These are phyloP conservation scores for Umbelopsis sp. DNA, from an alignment of 371 early-diverging fungal species.

Conservation along the genomic window DNA sequence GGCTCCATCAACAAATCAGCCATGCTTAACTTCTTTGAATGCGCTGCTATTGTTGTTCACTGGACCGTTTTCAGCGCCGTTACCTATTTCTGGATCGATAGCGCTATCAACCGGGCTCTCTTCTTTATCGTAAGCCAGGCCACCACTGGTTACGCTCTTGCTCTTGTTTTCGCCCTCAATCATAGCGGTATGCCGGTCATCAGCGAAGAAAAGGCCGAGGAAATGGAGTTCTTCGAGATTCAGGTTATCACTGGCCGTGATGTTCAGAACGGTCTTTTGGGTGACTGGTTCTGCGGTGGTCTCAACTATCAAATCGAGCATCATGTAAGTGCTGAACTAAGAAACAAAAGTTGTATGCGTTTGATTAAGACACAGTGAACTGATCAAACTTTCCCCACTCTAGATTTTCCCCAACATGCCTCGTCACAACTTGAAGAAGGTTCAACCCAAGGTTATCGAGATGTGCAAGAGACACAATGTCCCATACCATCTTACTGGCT, in stretches of 20 bases:
- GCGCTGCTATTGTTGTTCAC: conserved; percentile 63
- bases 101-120: conserved; percentile 56
- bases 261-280: conserved; percentile 61
- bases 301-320: conserved; percentile 87
- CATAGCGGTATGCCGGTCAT: conserved; percentile 91
- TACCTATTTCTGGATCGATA: conserved; percentile 58
- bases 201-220: conserved; percentile 67
- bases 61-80: conserved; percentile 71
- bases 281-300: conserved; percentile 87
- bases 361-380: too few species aligned
- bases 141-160: conserved; percentile 77
- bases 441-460: conserved; percentile 66
- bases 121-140: conserved; percentile 75
- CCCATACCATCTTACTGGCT: conserved; percentile 71
- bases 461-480: conserved; percentile 78
- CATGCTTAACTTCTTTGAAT: conserved; percentile 60
- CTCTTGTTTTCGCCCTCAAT: conserved; percentile 83
- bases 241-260: conserved; percentile 85
- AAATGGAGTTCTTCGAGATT: conserved; percentile 79
- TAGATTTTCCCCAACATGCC: conserved; percentile 84
- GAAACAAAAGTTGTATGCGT: too few species aligned
- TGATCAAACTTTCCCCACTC: background rate
- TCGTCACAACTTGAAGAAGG: conserved; percentile 71
- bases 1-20: conserved; percentile 58
- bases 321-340: conserved; percentile 46